phyloP scores from a whole-genome alignment of 495 filamentous ascomycete species.

The Talaromyces nanjingensis region DNA sequence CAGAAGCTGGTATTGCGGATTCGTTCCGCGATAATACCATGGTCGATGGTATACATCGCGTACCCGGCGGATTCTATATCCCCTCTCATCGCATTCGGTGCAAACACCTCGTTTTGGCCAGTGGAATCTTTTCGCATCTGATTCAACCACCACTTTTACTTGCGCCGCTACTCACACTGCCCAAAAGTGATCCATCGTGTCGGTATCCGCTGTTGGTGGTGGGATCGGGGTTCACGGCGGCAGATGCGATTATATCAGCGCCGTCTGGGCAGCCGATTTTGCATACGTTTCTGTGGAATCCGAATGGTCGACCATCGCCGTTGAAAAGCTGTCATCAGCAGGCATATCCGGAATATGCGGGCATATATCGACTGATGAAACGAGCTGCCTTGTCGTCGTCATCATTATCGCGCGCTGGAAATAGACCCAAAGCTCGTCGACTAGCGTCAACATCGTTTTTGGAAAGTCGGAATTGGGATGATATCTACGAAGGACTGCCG shows the following conservation, averaged over 20 bases:
- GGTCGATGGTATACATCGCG: slow-evolving; percentile 38
- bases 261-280: slow-evolving; percentile 45
- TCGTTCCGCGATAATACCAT: slow-evolving; percentile 39
- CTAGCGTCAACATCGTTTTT: slow-evolving; percentile 38
- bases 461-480: slow-evolving; percentile 41
- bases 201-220: slow-evolving; percentile 44
- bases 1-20: slow-evolving; percentile 45
- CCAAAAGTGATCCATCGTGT: slow-evolving; percentile 6
- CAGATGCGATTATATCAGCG: slow-evolving; percentile 55
- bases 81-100: slow-evolving; percentile 47
- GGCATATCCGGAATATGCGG: slow-evolving; percentile 62
- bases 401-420: slow-evolving; percentile 12
- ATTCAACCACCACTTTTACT: slow-evolving; percentile 47
- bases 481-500: slow-evolving; percentile 50
- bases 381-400: slow-evolving; percentile 28
- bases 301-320: slow-evolving; percentile 49
- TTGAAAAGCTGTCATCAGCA: slow-evolving; percentile 55
- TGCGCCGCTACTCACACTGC: slow-evolving; percentile 18
- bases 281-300: slow-evolving; percentile 58
- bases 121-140: slow-evolving; percentile 53
- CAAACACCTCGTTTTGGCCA: slow-evolving; percentile 56
- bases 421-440: slow-evolving; percentile 23
- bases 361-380: slow-evolving; percentile 60
- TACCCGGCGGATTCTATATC: slow-evolving; percentile 44
- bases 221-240: slow-evolving; percentile 60